A percentile compares a stretch with the other conserved stretches of the same genome.
Conservation (phyloP, 1,284 basidiomycete genomes). For the Laetiporus sulphureus region DNA sequence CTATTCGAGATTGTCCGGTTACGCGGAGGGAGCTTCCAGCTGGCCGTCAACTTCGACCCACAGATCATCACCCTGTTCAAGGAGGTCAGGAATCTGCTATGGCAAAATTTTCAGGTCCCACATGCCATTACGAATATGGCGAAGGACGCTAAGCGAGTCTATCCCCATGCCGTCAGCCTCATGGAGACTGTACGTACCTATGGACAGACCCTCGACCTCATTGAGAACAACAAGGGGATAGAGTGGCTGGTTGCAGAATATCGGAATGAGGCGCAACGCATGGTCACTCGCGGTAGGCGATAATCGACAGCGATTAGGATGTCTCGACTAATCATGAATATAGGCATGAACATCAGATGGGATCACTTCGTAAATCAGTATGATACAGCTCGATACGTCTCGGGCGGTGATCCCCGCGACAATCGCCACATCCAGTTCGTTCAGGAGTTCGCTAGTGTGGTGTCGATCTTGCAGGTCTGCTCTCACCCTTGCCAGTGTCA, state of each 20-base stretch:
- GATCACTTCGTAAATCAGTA: constrained; percentile 94
- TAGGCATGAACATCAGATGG: constrained; percentile 92
- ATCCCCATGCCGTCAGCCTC: constrained; percentile 95
- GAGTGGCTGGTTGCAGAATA: constrained; percentile 92
- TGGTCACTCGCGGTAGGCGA: constrained; percentile 76
- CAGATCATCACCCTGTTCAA: constrained; percentile 99
- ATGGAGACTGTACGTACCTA: constrained; percentile 99
- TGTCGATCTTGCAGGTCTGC: constrained; percentile 77
- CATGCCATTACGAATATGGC: constrained; percentile 94
- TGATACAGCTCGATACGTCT: constrained; percentile 70
- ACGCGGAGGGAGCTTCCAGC: constrained; percentile 78
- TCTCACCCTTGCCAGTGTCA: neutral
- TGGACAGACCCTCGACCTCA: constrained; percentile 87
- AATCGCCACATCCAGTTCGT: constrained; percentile 91
- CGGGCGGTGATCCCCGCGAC: constrained; percentile 72
- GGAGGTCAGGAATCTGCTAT: constrained; percentile 92
- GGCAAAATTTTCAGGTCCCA: constrained; percentile 94
- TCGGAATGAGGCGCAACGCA: constrained; percentile 83
- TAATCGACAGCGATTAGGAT: constrained; percentile 1
- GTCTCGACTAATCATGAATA: neutral
- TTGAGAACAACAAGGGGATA: constrained; percentile 86
- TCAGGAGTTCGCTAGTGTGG: constrained; percentile 88
- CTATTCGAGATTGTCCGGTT: constrained; percentile 91
- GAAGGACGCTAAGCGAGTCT: constrained; percentile 96
- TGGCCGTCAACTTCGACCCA: constrained; percentile 95